Evolutionary conservation across 2,329 filamentous ascomycete species (phyloP).

Genomic region (Colletotrichum falcatum): DNA sequence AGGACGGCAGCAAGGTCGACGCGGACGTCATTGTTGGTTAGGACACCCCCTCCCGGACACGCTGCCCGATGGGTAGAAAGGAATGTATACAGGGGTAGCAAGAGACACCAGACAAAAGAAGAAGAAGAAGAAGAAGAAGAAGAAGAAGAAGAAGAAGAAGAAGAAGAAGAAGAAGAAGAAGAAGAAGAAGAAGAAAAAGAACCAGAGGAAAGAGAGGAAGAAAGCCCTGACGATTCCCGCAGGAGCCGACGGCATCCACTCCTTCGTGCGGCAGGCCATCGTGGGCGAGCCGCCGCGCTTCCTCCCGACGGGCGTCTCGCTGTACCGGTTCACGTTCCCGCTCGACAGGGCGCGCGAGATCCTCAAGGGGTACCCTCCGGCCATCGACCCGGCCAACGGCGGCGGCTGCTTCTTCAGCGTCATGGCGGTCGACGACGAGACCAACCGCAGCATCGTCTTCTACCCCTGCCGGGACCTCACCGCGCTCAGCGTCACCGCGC

Average conservation of each 20-base stretch:
- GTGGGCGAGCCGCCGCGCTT: conserved; percentile 11
- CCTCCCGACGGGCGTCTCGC: conserved; percentile 20
- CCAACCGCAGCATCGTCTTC: conserved; percentile 32
- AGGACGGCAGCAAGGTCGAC: conserved; percentile 1
- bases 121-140: no score
- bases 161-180: no score
- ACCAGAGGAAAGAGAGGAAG: no score
- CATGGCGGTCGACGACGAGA: conserved; percentile 26
- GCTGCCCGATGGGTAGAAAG: background rate
- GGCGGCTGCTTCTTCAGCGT: conserved; percentile 20
- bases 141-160: no score
- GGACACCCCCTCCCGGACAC: background rate
- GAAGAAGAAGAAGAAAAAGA: no score
- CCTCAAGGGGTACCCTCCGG: conserved; percentile 13
- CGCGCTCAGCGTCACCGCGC: conserved; percentile 26
- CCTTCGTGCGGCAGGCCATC: conserved; percentile 17
- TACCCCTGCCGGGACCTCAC: conserved; percentile 30
- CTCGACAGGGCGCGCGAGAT: conserved; percentile 19
- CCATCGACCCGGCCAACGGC: conserved; percentile 15
- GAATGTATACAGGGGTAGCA: no score
- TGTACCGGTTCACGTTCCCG: conserved; percentile 30
- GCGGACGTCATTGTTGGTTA: conserved; percentile 34
- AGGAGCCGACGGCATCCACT: conserved; percentile 37
- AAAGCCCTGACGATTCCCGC: background rate
- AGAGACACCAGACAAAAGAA: background rate